Conservation (phyloP, 1,284 basidiomycete species). For the Apiotrichum domesticum region DNA sequence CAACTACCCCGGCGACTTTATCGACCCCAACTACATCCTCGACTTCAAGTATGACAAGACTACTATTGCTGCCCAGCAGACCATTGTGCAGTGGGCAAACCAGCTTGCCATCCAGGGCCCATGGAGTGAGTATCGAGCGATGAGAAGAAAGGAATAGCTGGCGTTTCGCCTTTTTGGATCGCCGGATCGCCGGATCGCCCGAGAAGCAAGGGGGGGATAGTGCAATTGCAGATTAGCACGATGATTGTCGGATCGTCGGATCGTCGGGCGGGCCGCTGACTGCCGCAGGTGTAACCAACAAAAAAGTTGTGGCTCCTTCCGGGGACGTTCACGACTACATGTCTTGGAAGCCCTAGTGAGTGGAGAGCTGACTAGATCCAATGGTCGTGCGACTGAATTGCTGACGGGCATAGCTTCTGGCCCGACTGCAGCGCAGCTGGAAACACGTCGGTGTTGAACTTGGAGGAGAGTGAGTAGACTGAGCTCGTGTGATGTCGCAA, state of each 20-base stretch:
- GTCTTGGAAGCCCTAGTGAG: constrained; percentile 15
- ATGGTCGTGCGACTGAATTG: no score
- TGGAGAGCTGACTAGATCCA: background rate
- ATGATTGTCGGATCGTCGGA: no score
- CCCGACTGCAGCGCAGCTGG: constrained; percentile 20
- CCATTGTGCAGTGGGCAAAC: constrained; percentile 15
- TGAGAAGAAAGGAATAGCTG: no score
- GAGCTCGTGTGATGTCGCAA: no score
- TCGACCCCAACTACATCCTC: constrained; percentile 10
- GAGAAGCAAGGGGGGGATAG: no score
- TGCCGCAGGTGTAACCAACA: constrained; percentile 7
- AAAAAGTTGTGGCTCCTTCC: constrained; percentile 11
- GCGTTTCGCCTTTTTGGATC: no score
- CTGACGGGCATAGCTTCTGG: constrained; percentile 12
- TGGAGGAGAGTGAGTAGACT: constrained; percentile 15
- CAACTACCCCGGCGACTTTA: constrained; percentile 17
- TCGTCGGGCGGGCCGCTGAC: background rate
- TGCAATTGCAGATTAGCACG: no score
- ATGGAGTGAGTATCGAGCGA: constrained; percentile 7
- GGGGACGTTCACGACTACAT: constrained; percentile 18
- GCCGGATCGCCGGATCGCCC: no score
- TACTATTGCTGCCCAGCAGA: constrained; percentile 13
- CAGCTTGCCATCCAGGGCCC: constrained; percentile 1
- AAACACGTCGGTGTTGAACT: constrained; percentile 22
- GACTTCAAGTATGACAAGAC: constrained; percentile 4